These are phyloP conservation scores for Taiwanofungus camphoratus DNA, from an alignment of 1,284 basidiomycete species.

Conservation along the genomic window DNA sequence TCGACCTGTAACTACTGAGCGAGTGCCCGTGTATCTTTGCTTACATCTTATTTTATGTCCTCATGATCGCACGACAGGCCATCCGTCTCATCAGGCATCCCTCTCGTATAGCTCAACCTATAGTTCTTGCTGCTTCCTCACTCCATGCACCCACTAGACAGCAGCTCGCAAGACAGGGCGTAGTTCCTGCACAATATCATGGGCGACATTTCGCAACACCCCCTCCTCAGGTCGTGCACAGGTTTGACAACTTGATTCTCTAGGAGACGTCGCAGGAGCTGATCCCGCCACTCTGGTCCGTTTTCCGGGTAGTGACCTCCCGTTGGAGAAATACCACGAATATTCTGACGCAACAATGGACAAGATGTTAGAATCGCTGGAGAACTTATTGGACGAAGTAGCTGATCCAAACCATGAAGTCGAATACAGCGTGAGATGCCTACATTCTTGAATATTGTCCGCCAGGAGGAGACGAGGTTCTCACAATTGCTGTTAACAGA, in stretches of 20 bases:
- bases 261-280: not conserved
- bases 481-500: slow-evolving; percentile 37
- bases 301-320: slow-evolving; percentile 34
- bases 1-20: not conserved
- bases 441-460: not conserved
- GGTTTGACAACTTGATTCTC: slow-evolving; percentile 17
- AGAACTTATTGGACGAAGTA: slow-evolving; percentile 65
- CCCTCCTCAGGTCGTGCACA: slow-evolving; percentile 24
- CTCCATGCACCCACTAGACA: too few relatives aligned
- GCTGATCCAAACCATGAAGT: slow-evolving; percentile 71
- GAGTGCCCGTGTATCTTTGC: not conserved
- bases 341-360: slow-evolving; percentile 85
- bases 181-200: not conserved
- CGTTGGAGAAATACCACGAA: slow-evolving; percentile 67
- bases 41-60: not conserved
- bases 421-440: slow-evolving; percentile 81
- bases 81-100: not conserved
- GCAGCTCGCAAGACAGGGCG: not conserved
- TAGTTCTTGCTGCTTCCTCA: not conserved
- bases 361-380: slow-evolving; percentile 72
- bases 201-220: slow-evolving; percentile 24
- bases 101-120: not conserved
- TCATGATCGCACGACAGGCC: slow-evolving; percentile 2
- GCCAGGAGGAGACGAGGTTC: slow-evolving; percentile 5
- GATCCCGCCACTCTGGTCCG: not conserved